phyloP scores from a whole-genome alignment of 139 green algal species.

The Coelastrella sp. region DNA sequence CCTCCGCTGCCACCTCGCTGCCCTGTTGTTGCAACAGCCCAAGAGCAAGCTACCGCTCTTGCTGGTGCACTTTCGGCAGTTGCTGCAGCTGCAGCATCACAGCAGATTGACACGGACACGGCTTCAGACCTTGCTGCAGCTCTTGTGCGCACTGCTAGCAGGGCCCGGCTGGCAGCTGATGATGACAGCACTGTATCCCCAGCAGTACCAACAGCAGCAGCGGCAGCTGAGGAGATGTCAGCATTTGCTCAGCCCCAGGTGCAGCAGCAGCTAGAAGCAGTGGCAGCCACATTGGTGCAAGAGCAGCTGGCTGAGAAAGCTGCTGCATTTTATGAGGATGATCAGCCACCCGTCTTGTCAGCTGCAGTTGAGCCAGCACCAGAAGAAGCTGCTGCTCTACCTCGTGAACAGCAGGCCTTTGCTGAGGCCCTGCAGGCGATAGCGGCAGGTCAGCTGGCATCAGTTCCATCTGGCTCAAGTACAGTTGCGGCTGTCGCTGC shows the following conservation, averaged over 20 bases:
- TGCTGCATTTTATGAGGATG: background rate
- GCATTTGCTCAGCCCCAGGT: background rate
- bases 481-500: background rate
- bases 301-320: background rate
- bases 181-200: background rate
- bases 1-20: background rate
- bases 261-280: slow-evolving; percentile 24
- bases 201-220: background rate
- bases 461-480: background rate
- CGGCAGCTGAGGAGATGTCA: background rate
- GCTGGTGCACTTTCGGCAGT: slow-evolving; percentile 20
- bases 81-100: slow-evolving; percentile 28
- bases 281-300: background rate
- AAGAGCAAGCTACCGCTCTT: slow-evolving; percentile 25
- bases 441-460: slow-evolving; percentile 29
- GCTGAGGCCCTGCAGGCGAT: slow-evolving; percentile 33
- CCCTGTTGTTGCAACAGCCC: slow-evolving; percentile 1
- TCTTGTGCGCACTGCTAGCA: slow-evolving; percentile 35
- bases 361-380: background rate
- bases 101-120: background rate
- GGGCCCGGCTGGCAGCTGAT: background rate
- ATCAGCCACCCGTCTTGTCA: background rate
- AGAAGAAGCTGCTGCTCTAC: background rate
- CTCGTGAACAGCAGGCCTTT: slow-evolving; percentile 11
- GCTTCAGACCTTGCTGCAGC: slow-evolving; percentile 30